Base-by-base conservation (phyloP, 257 asterid species). In the Rubia yunnanensis region DNA sequence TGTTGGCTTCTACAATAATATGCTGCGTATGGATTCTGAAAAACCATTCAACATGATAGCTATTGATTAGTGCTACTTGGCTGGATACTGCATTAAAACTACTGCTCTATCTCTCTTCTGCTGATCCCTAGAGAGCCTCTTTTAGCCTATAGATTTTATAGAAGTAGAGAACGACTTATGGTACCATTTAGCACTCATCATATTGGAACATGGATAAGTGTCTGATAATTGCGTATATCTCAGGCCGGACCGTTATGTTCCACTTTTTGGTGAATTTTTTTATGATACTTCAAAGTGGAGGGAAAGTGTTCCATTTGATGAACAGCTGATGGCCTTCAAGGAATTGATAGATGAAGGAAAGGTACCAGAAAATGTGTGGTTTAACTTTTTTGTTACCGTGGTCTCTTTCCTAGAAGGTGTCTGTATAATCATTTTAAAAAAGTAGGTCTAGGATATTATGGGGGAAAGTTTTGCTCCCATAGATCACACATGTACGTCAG, bases 181-280 rank as follows among this genome's bases (percentile, higher is more conserved):
- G 53, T 32, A 35, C 49, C 39, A 10, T 69, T 24, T 15, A 15
- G 36, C n/a, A 38, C 50, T 34, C 56, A 23, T 23, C 65, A 20
- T 27, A 30, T 18, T 18, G n/a, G 18, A 22, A 46, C 24, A 30
- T 20, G 44, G 66, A 24, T 35, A 50, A 1, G 24, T 62, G 6
- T 26, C 67, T 62, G 55, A 54, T 67, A n/a, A 23, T 57, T 68
- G 50, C 41, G 72, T 44, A 35, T 75, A 26, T 74, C 66, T 78
- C 85, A 92, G 96, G 98, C 98, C 96, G 61, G 98, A 87, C 58
- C 85, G 98, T 18, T 89, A 87, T 80, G 96, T 80, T 67, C 56
- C 98, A 57, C 66, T 89, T 61, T 92, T 89, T 73, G 98, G 98
- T 26, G 89, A 79, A 61, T 87, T 78, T 69, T 56, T 78, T 2